Conservation (phyloP, 2,329 filamentous ascomycete species). For the Fusarium veterinarium region DNA sequence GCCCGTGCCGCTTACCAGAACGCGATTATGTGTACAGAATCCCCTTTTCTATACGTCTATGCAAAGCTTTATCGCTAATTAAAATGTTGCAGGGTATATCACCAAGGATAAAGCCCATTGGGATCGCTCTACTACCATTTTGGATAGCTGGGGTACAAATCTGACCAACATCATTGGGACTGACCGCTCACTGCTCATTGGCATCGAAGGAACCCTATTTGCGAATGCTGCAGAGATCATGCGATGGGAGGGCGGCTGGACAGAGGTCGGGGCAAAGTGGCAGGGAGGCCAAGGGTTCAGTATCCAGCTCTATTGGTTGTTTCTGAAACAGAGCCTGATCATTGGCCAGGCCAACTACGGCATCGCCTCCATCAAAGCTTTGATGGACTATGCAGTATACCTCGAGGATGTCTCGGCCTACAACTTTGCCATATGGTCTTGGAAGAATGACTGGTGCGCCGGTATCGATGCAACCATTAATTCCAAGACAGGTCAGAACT, state of each 20-base stretch:
- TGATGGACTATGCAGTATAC: background rate
- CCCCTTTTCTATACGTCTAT: fast-evolving
- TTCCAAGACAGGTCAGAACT: background rate
- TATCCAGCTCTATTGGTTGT: background rate
- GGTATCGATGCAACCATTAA: background rate
- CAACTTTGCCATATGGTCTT: background rate
- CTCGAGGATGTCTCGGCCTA: background rate
- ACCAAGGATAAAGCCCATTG: background rate
- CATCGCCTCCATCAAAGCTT: background rate
- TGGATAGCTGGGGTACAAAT: background rate
- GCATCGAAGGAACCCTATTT: background rate
- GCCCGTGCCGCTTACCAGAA: background rate
- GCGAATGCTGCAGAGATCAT: background rate
- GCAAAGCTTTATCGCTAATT: fast-evolving
- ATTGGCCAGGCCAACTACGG: background rate
- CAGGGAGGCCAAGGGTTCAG: background rate
- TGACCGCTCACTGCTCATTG: background rate
- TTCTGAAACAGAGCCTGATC: background rate
- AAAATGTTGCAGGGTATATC: background rate
- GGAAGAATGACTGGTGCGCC: background rate
- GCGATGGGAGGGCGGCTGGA: background rate
- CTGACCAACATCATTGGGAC: background rate
- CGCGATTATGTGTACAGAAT: background rate
- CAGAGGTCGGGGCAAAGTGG: background rate
- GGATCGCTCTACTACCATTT: background rate